Base-by-base conservation (phyloP, 1,284 basidiomycete genomes). In the Leccinum pachyderme region DNA sequence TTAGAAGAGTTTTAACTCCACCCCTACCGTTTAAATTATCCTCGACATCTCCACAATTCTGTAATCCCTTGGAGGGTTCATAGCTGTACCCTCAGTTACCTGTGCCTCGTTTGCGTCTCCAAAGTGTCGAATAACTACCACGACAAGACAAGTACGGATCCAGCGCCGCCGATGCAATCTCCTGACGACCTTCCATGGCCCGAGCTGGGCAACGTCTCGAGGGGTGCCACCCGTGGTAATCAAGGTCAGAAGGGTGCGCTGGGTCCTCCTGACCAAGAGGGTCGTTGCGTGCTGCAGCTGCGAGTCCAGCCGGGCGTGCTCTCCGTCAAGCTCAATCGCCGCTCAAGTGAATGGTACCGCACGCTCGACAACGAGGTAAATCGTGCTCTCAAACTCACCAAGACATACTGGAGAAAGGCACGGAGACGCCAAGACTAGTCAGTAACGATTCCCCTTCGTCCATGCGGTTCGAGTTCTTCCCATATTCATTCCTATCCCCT, bases 111-210 rank as follows among this genome's bases (percentile, higher is more conserved):
- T 47, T 45, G 43, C 41, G 24, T 35, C 46, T 44, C 8, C 49
- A 41, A 51, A 31, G 45, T 53, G 15, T 25, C 39, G 27, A 61
- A 52, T 39, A 50, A 50, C 55, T 46, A 55, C 53, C 18, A 18
- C 18, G 18, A 18, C 18, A 18, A 18, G 37, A 7, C 37, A 18
- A 64, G 64, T 72, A 62, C 22, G 56, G 44, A 50, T 56, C 31
- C 28, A 47, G 48, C 48, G 77, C 79, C 75, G 73, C 77, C 74
- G 71, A 88, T 76, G 81, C 80, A 81, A 56, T 67, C 71, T 57
- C 35, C 66, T n/a, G 88, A 90, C 75, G 87, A 90, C 77, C 77
- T 90, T 50, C 88, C 87, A 31, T 90, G 87, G 87, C 88, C 88
- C 59, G 87, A 90, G 72, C 77, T 89, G 60, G 88, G 87, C 60